Base-by-base conservation (phyloP, 352 stramenopile genomes). In the Phytophthora europaea region DNA sequence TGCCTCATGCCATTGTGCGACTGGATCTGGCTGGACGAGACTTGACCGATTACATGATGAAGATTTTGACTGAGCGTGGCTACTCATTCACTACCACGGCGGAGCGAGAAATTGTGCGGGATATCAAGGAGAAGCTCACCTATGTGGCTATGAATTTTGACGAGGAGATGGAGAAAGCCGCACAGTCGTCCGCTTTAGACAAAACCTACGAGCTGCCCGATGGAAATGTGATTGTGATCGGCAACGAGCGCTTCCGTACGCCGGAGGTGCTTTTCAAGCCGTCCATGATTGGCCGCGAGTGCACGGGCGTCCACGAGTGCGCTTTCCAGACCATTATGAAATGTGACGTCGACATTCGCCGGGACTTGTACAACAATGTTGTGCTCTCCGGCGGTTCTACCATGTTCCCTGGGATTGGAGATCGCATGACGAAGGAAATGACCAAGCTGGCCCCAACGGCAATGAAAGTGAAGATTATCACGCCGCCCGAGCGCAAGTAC, bases 71-170 rank as follows among this genome's bases (percentile, higher is more conserved):
- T 6, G 94, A 98, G 77, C 88, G 94, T 76, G 95, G 96, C 61
- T 98, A 98, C 88, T 95, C 91, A 60, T 98, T 98, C 90, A 98
- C 91, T 22, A 98, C 95, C 31, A 98, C 92, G 50, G 95, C 94
- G 59, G 96, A 99, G 72, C 93, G 96, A 71, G 97, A 99, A 87
- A 99, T 99, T 79, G 84, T 91, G 65, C 74, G 90, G 70, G 97
- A 99, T 78, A 99, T 99, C 79, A 99, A 99, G 89, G 98, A 99
- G 81, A 98, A 97, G 63, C 75, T 99, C n/a, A 97, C 91, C 61
- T 99, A 99, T 82, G 83, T 99, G 7, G 95, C 97, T 20, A 70
- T 98, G n/a, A 91, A 99, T 79, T 98, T 97, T 66, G 93, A 99
- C 72, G 75, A 92, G 65, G 96, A 99, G 81, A 94, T 98, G 88